A percentile compares a stretch with the other conserved stretches of the same genome.
Evolutionary conservation across 2,329 filamentous ascomycete genomes (phyloP).

Genomic region (Neonectria neomacrospora): DNA sequence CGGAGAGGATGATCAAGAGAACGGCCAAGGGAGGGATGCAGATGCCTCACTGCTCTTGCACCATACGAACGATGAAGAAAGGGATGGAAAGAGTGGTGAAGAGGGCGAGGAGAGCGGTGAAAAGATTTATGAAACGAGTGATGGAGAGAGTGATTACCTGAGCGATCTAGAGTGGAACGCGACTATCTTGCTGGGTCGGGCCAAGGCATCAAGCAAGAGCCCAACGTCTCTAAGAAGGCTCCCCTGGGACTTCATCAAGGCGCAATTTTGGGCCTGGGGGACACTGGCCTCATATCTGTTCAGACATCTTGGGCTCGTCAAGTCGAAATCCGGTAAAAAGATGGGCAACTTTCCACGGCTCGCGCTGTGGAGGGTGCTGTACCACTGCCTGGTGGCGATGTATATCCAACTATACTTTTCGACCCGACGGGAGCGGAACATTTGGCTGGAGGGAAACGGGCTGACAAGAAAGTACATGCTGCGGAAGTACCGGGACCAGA

Average conservation of each 20-base stretch:
- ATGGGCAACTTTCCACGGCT: neutral
- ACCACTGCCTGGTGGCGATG: slow-evolving; percentile 24
- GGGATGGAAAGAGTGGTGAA: too few relatives aligned
- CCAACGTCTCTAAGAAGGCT: neutral
- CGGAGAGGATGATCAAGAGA: too few relatives aligned
- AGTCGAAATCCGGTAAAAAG: neutral
- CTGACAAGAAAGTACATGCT: slow-evolving; percentile 47
- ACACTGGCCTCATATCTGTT: neutral
- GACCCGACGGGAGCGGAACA: slow-evolving; percentile 35
- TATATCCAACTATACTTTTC: slow-evolving; percentile 35
- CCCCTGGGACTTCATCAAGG: neutral
- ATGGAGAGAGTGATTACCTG: neutral
- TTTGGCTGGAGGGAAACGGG: slow-evolving; percentile 48
- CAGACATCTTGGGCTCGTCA: neutral
- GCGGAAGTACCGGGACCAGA: slow-evolving; percentile 13
- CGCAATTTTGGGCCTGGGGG: neutral
- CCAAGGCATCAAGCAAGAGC: neutral
- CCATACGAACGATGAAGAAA: too few relatives aligned
- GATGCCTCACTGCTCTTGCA: too few relatives aligned
- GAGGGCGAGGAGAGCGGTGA: too few relatives aligned
- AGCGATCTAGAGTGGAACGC: neutral
- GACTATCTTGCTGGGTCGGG: neutral
- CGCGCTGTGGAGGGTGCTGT: slow-evolving; percentile 2
- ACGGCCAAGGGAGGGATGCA: too few relatives aligned
- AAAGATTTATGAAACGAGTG: too few relatives aligned